Evolutionary conservation across 495 filamentous ascomycete species (phyloP), one percentile per base, ranked within the genome.

Genomic region (Thermochaetoides thermophila): DNA sequence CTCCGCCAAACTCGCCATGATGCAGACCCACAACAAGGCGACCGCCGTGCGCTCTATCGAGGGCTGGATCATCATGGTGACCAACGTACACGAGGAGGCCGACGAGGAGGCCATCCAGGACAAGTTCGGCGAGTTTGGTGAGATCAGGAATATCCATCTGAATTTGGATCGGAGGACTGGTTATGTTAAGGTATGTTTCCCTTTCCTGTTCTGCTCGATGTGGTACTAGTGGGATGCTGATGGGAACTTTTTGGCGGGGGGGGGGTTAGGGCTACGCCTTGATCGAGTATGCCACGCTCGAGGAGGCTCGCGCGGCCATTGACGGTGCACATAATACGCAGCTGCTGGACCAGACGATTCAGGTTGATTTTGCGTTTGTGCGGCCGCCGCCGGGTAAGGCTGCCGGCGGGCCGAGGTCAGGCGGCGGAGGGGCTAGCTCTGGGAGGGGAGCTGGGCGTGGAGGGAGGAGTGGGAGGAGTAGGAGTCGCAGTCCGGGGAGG

Each of bases 11-110:
- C 63, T 67, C 46, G 59, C 66, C 42, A 67, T 68, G 48, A 77
- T 76, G 61, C 74, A 78, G 51, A 93, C 87, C 29, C 65, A 73
- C 39, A 63, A 73, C 33, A 81, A 80, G 39, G 84, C 87, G 17
- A 84, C 81, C 5, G 91, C 87, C 10, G 91, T 99, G 32, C 84
- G 91, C 55, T 92, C 83, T 40, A 95, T 99, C 53, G 91, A 99
- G 56, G 91, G 91, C 43, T 99, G 91, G 91, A 96, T 99, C 58
- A 68, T 99, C 42, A 78, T 95, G 37, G 85, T 78, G 39, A 93
- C 86, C 13, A 95, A 96, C 55, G 84, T 96, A 25, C 89, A 99
- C 56, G 91, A 96, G 53, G 91, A 99, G 59, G 84, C 91, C 12
- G 83, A 76, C 47, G 91, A 99, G 61, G 91, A 99, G 59, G 84